These are phyloP conservation scores for Populus hybrid DNA, from an alignment of 441 rosid species.

Conservation along the genomic window DNA sequence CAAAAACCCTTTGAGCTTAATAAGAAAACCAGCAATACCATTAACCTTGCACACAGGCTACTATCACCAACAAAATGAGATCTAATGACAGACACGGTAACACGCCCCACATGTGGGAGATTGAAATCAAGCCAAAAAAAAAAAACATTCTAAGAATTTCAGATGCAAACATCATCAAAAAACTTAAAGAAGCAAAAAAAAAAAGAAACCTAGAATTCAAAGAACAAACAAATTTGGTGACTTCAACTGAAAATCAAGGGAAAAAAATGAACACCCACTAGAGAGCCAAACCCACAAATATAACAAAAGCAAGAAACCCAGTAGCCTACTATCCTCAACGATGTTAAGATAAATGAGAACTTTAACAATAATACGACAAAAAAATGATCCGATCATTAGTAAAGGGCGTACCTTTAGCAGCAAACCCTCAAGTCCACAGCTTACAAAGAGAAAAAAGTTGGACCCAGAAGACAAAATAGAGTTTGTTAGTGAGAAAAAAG, in stretches of 20 bases:
- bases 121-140: neutral
- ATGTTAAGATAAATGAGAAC: constrained; percentile 3
- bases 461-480: neutral
- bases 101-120: neutral
- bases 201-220: neutral
- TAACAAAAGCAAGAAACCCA: constrained; percentile 6
- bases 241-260: neutral
- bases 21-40: neutral
- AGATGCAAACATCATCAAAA: neutral
- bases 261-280: neutral
- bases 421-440: neutral
- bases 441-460: neutral
- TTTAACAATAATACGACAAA: neutral
- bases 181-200: neutral
- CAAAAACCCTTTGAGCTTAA: constrained; percentile 1
- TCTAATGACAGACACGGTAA: neutral
- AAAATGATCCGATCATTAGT: neutral
- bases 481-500: neutral
- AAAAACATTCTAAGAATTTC: neutral
- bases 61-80: neutral
- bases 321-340: neutral
- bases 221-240: neutral
- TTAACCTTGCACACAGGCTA: neutral
- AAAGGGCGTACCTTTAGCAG: constrained; percentile 27
- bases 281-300: constrained; percentile 4